phyloP scores from a whole-genome alignment of 2,329 filamentous ascomycete species.

The Tolypocladium cylindrosporum region DNA sequence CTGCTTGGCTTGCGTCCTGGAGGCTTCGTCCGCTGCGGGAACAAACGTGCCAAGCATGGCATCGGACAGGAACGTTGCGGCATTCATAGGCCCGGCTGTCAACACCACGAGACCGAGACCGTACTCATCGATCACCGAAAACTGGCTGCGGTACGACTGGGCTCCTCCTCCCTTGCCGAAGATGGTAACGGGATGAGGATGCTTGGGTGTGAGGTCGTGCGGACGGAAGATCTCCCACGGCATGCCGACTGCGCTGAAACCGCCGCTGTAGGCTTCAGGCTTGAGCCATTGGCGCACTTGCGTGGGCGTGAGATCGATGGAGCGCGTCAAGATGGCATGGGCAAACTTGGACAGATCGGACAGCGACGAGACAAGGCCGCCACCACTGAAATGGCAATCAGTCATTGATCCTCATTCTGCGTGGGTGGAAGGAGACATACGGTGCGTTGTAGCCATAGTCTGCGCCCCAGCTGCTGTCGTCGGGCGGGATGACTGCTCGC shows the following conservation, averaged over 20 bases:
- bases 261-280: constrained; percentile 19
- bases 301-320: constrained; percentile 12
- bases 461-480: constrained; percentile 20
- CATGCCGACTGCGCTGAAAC: constrained; percentile 20
- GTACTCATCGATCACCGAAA: constrained; percentile 24
- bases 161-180: constrained; percentile 25
- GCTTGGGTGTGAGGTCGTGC: constrained; percentile 11
- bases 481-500: constrained; percentile 22
- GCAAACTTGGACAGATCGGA: constrained; percentile 20
- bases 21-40: constrained; percentile 15
- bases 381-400: constrained; percentile 12
- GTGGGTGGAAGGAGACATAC: constrained; percentile 10
- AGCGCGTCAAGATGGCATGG: constrained; percentile 16
- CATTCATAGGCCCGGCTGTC: constrained; percentile 19
- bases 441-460: constrained; percentile 22
- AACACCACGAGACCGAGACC: constrained; percentile 19
- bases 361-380: constrained; percentile 23
- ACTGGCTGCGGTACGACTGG: constrained; percentile 22
- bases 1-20: constrained; percentile 14
- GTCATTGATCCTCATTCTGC: not conserved
- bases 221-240: constrained; percentile 27
- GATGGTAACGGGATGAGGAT: constrained; percentile 21
- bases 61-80: constrained; percentile 15
- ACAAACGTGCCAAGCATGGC: constrained; percentile 16
- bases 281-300: constrained; percentile 24